phyloP scores from a whole-genome alignment of 192 early-diverging fungal genomes.

The Lobosporangium transversale region DNA sequence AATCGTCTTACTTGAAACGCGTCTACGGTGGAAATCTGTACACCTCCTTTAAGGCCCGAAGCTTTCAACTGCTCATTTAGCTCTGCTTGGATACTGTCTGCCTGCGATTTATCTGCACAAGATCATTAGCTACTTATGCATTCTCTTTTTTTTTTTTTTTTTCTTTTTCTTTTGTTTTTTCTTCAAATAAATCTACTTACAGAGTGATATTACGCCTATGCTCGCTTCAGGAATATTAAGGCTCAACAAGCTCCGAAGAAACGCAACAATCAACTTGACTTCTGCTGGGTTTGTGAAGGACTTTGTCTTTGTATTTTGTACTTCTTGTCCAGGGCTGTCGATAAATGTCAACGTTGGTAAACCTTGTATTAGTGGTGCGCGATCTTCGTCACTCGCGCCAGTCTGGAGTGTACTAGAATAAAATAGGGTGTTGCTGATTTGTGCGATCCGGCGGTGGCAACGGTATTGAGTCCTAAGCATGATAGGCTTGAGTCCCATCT shows the following conservation, averaged over 20 bases:
- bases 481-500: conserved; percentile 63
- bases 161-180: too few species aligned
- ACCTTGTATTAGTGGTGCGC: conserved; percentile 55
- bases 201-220: conserved; percentile 77
- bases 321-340: conserved; percentile 63
- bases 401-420: conserved; percentile 63
- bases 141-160: too few species aligned
- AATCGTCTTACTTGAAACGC: conserved; percentile 65
- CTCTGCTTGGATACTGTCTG: conserved; percentile 56
- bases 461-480: conserved; percentile 79
- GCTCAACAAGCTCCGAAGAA: conserved; percentile 54
- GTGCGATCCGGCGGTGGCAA: conserved; percentile 74
- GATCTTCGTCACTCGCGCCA: conserved; percentile 49
- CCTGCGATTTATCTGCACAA: conserved; percentile 75
- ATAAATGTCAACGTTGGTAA: conserved; percentile 69
- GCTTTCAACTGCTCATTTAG: conserved; percentile 21
- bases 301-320: conserved; percentile 54
- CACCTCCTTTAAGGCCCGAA: conserved; percentile 43
- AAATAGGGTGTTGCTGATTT: conserved; percentile 71
- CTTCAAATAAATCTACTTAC: too few species aligned
- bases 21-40: conserved; percentile 74
- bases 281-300: conserved; percentile 68
- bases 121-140: too few species aligned
- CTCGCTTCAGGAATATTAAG: conserved; percentile 55
- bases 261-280: conserved; percentile 52